A percentile compares a stretch with the other conserved stretches of the same genome.
phyloP scores from a whole-genome alignment of 768 basidiomycete species.

The Suillus alpinus region DNA sequence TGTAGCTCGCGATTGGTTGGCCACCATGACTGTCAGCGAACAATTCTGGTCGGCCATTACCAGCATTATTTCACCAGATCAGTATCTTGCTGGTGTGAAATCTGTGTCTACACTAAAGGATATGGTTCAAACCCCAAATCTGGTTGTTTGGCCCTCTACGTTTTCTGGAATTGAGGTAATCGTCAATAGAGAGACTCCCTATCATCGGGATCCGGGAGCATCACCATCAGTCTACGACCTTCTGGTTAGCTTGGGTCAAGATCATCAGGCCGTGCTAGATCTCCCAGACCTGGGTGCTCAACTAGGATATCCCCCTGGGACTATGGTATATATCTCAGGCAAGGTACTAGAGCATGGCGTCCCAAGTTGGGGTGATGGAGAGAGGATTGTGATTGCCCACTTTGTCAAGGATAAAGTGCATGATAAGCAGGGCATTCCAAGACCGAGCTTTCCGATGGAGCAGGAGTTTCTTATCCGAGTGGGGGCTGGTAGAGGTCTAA shows the following conservation, averaged over 20 bases:
- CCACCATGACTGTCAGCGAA: not conserved
- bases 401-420: conserved; percentile 1
- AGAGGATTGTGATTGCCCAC: not conserved
- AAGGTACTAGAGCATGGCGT: not conserved
- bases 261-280: not conserved
- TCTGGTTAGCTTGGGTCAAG: conserved; percentile 3
- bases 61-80: not conserved
- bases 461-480: not conserved
- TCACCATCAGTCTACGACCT: not conserved
- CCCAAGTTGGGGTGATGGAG: not conserved
- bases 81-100: not conserved
- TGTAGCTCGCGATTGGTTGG: not conserved
- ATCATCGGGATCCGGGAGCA: not conserved
- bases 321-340: not conserved
- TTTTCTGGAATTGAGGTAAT: conserved; percentile 7
- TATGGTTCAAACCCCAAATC: not conserved
- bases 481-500: not conserved
- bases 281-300: not conserved
- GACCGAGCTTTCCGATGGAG: not conserved
- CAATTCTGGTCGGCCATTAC: not conserved
- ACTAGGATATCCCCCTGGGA: conserved; percentile 1
- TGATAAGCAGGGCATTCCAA: not conserved
- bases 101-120: not conserved
- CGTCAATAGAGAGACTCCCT: not conserved
- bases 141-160: not conserved